phyloP scores from a whole-genome alignment of 2,329 filamentous ascomycete genomes.

The Plectosphaerella sp. region DNA sequence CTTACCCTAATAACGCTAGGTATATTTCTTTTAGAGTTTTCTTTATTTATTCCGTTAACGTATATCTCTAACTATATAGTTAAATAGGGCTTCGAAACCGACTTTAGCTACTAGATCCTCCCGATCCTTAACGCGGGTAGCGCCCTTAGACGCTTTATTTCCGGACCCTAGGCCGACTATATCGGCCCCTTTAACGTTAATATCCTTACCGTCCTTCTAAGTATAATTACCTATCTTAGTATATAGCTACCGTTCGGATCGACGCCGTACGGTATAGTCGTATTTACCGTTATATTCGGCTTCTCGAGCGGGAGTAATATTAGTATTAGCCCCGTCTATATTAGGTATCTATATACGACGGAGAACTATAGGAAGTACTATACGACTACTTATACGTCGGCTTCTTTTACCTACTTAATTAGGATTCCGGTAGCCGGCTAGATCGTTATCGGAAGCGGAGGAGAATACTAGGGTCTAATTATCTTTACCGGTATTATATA shows the following conservation, averaged over 20 bases:
- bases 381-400: slow-evolving; percentile 7
- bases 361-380: slow-evolving; percentile 8
- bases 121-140: slow-evolving; percentile 40
- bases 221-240: slow-evolving; percentile 23
- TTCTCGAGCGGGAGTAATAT: slow-evolving; percentile 39
- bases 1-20: slow-evolving; percentile 32
- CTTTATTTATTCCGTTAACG: slow-evolving; percentile 43
- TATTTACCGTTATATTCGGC: slow-evolving; percentile 40
- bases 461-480: too few relatives aligned
- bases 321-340: slow-evolving; percentile 31
- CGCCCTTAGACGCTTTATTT: slow-evolving; percentile 39
- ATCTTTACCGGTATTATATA: too few relatives aligned
- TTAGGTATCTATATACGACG: slow-evolving; percentile 21
- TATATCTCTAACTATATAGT: slow-evolving; percentile 38
- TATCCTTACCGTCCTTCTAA: slow-evolving; percentile 22
- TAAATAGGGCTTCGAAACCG: slow-evolving; percentile 27
- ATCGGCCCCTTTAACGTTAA: slow-evolving; percentile 34
- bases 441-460: too few relatives aligned
- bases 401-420: too few relatives aligned
- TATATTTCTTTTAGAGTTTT: slow-evolving; percentile 41
- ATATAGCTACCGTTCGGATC: slow-evolving; percentile 29
- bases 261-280: slow-evolving; percentile 28
- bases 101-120: slow-evolving; percentile 35
- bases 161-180: slow-evolving; percentile 37
- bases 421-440: too few relatives aligned